These are phyloP conservation scores for Saturnispora gosingensis DNA, from an alignment of 805 yeast species.

Conservation along the genomic window DNA sequence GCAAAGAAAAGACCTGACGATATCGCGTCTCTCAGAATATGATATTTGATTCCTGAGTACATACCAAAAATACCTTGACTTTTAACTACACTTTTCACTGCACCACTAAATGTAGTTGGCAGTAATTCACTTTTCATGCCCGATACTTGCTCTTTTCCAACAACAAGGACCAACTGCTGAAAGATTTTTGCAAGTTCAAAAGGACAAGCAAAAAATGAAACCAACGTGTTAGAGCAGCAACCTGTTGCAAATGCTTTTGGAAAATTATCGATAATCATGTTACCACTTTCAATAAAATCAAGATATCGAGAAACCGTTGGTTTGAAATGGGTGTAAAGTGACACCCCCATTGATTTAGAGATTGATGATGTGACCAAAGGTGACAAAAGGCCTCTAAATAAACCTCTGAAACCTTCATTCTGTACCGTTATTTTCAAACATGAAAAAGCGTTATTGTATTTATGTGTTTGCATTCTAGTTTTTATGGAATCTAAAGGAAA, in stretches of 20 bases:
- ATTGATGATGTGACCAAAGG: constrained; percentile 61
- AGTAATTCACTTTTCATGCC: constrained; percentile 16
- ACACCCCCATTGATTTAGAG: constrained; percentile 56
- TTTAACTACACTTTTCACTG: constrained; percentile 44
- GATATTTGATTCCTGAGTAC: constrained; percentile 66
- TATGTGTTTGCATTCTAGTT: constrained; percentile 77
- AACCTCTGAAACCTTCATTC: constrained; percentile 58
- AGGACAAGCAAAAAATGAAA: constrained; percentile 66
- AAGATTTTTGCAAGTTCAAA: constrained; percentile 78
- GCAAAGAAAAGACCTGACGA: constrained; percentile 70
- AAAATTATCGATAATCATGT: constrained; percentile 26
- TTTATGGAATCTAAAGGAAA: constrained; percentile 83
- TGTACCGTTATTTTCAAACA: constrained; percentile 48
- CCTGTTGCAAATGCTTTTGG: constrained; percentile 51
- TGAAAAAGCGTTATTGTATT: constrained; percentile 45
- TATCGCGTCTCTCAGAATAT: constrained; percentile 56
- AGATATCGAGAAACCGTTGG: constrained; percentile 25
- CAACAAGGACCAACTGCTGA: constrained; percentile 58
- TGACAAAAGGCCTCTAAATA: constrained; percentile 70
- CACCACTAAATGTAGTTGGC: constrained; percentile 29
- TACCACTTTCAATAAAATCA: constrained; percentile 4
- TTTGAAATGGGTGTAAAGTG: constrained; percentile 49
- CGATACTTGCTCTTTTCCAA: constrained; percentile 24
- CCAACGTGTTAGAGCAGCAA: constrained; percentile 52
- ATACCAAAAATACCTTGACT: constrained; percentile 55